These are phyloP conservation scores for Allium sativum DNA, from an alignment of 106 monocot genomes.

Conservation along the genomic window DNA sequence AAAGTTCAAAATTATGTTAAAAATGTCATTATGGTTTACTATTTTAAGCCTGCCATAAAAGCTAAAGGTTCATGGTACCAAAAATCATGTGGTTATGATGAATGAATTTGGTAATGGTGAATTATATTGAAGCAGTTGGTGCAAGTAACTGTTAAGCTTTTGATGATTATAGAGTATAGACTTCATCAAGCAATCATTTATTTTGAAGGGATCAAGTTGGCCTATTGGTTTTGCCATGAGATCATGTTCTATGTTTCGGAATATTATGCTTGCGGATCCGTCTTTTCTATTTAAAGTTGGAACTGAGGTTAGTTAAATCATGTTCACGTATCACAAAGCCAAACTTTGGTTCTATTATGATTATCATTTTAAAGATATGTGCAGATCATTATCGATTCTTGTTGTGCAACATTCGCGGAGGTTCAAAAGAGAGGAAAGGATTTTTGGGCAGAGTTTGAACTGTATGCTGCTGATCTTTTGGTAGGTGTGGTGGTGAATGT, in stretches of 20 bases:
- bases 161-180: background rate
- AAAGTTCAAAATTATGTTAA: too few relatives aligned
- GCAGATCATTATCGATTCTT: slow-evolving; percentile 72
- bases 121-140: too few relatives aligned
- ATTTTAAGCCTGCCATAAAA: too few relatives aligned
- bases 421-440: slow-evolving; percentile 81
- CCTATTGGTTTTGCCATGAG: slow-evolving; percentile 49
- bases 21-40: too few relatives aligned
- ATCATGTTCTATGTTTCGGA: slow-evolving; percentile 40
- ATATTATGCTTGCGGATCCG: slow-evolving; percentile 75
- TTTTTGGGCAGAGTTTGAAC: slow-evolving; percentile 85
- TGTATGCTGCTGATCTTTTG: slow-evolving; percentile 76
- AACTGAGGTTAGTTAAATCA: slow-evolving; percentile 43
- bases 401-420: slow-evolving; percentile 80
- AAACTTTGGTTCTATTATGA: background rate
- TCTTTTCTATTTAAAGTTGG: slow-evolving; percentile 79
- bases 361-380: background rate
- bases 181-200: background rate
- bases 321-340: background rate
- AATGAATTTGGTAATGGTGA: too few relatives aligned
- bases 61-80: too few relatives aligned
- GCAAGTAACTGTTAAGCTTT: too few relatives aligned
- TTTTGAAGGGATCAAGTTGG: slow-evolving; percentile 42
- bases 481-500: slow-evolving; percentile 59
- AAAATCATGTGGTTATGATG: too few relatives aligned